Percentiles rank a stretch among this genome's conserved stretches.
Evolutionary conservation across 306 rosid genomes (phyloP).

Genomic region (Casuarina equisetifolia): DNA sequence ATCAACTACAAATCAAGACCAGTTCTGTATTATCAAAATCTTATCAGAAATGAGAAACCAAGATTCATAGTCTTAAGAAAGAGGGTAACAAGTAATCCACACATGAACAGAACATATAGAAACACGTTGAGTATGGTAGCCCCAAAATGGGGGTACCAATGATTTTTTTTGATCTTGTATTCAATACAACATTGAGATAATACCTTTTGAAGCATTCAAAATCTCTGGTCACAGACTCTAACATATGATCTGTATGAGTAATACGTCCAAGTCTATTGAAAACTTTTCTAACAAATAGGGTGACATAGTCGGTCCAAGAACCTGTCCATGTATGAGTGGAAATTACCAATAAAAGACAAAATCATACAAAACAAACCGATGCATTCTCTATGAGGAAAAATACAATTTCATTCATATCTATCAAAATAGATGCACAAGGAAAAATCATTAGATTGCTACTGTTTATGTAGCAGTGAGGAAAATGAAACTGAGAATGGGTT

Average conservation of each 20-base stretch:
- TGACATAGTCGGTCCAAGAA: background rate
- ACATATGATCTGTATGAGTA: background rate
- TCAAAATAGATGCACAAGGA: background rate
- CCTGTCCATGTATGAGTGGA: background rate
- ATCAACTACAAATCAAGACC: background rate
- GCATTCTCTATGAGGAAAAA: background rate
- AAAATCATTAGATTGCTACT: background rate
- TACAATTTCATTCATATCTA: background rate
- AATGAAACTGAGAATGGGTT: background rate
- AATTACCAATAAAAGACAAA: background rate
- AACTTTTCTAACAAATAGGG: background rate
- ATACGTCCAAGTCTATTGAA: background rate
- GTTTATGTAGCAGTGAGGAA: background rate
- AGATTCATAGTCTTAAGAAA: background rate
- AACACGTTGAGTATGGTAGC: background rate
- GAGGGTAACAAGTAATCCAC: conserved; percentile 7
- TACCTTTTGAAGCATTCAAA: background rate
- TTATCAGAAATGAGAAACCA: background rate
- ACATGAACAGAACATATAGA: background rate
- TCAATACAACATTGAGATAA: background rate
- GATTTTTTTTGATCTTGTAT: background rate
- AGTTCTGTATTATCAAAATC: background rate
- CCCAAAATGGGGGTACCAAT: background rate
- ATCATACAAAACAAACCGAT: background rate
- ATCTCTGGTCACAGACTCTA: background rate